Base-by-base conservation (phyloP, 2,329 filamentous ascomycete species). In the Parafenestella ontariensis region DNA sequence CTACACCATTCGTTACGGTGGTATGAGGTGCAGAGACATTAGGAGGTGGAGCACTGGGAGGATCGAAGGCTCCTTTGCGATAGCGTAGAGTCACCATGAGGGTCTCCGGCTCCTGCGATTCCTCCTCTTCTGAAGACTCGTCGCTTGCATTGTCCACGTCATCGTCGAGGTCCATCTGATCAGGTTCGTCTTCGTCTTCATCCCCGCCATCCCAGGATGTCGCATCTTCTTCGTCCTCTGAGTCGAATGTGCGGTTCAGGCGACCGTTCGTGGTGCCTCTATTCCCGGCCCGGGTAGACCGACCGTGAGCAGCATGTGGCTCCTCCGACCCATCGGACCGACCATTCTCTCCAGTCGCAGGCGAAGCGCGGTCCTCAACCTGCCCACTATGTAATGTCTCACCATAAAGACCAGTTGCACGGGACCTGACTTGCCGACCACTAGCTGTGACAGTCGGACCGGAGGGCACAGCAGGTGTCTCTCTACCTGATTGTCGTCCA, bases 391-490 rank as follows among this genome's bases (percentile, higher is more conserved):
- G 78, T 52, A 88, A 76, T 21, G 79, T 79, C 57, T 89, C 86
- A 11, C 85, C 86, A 48, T 89, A 90, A 39, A 88, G 78, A 26
- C 89, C 85, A 4, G 75, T 76, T 23, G 68, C 69, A 8, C 88
- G 86, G 41, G 89, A 86, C 61, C 87, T 85, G 60, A 96, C 87
- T 71, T 96, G 92, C 20, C 95, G 87, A 20, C 95, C 95, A 72
- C 92, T 96, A 20, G 91, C 88, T 3, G 95, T 98, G 46, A 87
- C 83, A 11, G 82, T 83, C 45, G 83, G 90, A 79, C 76, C 88
- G 21, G 81, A 74, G 4, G 83, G 80, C 60, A 94, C 91, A 36
- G 85, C 85, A 0, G 92, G 89, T 0, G 91, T 92, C 59, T 87
- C 87, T 9, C 87, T 83, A 34, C 88, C 85, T 1, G 90, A 92